Conservation (phyloP, 192 early-diverging fungal genomes). For the Diversispora epigaea region DNA sequence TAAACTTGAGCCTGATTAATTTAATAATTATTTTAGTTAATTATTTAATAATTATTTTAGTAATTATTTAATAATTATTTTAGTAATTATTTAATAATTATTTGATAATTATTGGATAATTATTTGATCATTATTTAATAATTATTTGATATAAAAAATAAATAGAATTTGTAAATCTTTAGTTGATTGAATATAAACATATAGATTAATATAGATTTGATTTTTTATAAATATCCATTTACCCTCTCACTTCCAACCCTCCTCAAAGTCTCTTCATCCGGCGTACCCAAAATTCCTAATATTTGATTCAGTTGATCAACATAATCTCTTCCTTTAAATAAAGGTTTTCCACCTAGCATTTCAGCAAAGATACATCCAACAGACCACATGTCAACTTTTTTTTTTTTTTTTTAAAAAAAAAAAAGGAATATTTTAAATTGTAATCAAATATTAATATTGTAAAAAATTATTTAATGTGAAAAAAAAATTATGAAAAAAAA, state of each 20-base stretch:
- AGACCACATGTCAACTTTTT: conserved; percentile 90
- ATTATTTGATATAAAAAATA: no score
- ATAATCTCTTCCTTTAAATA: conserved; percentile 97
- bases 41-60: no score
- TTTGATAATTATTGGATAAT: no score
- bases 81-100: no score
- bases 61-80: no score
- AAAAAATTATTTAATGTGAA: not conserved
- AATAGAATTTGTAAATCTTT: no score
- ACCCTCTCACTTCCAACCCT: conserved; percentile 91
- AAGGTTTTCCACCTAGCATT: conserved; percentile 85
- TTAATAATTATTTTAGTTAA: conserved; percentile 6
- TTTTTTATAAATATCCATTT: conserved; percentile 16
- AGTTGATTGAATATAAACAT: no score
- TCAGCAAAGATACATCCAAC: conserved; percentile 99
- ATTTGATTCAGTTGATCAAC: conserved; percentile 99
- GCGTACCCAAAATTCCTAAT: conserved; percentile 89
- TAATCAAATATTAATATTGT: no score
- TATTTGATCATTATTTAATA: no score
- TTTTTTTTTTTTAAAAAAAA: not conserved
- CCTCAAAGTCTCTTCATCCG: conserved; percentile 84
- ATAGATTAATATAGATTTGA: not conserved
- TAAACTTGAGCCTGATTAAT: conserved; percentile 81
- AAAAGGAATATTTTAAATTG: conserved; percentile 5
- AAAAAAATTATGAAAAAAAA: conserved; percentile 14